Evolutionary conservation across 129 eudicot species (phyloP).

Genomic region (Gnaphalium uliginosum): DNA sequence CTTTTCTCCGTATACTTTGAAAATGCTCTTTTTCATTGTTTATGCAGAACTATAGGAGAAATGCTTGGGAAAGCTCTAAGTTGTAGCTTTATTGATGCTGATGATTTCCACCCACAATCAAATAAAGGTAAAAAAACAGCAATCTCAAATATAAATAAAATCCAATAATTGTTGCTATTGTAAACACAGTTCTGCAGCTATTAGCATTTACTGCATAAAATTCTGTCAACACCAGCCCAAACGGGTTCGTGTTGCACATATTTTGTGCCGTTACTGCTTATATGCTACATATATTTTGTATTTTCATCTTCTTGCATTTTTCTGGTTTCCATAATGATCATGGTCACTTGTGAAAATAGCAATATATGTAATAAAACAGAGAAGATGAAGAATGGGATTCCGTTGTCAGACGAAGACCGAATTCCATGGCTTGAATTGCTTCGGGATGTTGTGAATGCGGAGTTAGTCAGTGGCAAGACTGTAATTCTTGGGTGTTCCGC

Average conservation of each 20-base stretch:
- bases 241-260: background rate
- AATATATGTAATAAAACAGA: slow-evolving; percentile 40
- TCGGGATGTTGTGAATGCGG: slow-evolving; percentile 41
- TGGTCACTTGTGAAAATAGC: slow-evolving; percentile 27
- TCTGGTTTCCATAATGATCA: slow-evolving; percentile 11
- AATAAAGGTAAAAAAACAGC: slow-evolving; percentile 68
- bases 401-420: slow-evolving; percentile 78
- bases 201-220: background rate
- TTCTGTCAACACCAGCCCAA: too few relatives aligned
- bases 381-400: slow-evolving; percentile 85
- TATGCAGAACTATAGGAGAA: slow-evolving; percentile 70
- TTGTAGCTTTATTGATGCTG: slow-evolving; percentile 80
- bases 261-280: background rate
- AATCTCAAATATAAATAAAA: background rate
- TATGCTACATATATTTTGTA: background rate
- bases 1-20: background rate
- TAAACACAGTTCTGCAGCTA: background rate
- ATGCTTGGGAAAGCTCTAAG: slow-evolving; percentile 57
- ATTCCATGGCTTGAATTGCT: slow-evolving; percentile 85
- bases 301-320: slow-evolving; percentile 5
- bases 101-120: slow-evolving; percentile 79
- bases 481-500: slow-evolving; percentile 88
- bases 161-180: too few relatives aligned
- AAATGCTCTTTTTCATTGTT: background rate
- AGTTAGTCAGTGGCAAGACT: slow-evolving; percentile 39